phyloP scores from a whole-genome alignment of 106 monocot genomes.

The Dactylorhiza incarnata region DNA sequence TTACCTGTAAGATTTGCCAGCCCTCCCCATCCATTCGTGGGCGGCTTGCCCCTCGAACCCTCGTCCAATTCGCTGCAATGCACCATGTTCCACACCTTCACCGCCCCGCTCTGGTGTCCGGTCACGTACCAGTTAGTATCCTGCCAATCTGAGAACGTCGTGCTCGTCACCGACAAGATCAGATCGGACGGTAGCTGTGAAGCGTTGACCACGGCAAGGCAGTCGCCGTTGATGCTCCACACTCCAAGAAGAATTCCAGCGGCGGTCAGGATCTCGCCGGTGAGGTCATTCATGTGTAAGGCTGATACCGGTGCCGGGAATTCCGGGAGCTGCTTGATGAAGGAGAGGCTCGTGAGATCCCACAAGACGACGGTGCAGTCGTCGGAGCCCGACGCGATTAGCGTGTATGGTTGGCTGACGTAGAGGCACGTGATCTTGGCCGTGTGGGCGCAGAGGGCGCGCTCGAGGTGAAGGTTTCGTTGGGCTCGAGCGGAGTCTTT shows the following conservation, averaged over 20 bases:
- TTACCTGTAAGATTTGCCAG: slow-evolving; percentile 20
- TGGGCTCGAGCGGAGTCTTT: slow-evolving; percentile 37
- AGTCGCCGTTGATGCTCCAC: slow-evolving; percentile 96
- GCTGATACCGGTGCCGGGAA: slow-evolving; percentile 79
- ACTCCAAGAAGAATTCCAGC: slow-evolving; percentile 75
- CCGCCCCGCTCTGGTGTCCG: slow-evolving; percentile 93
- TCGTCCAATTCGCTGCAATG: slow-evolving; percentile 42
- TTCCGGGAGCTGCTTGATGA: slow-evolving; percentile 80
- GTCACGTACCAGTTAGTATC: slow-evolving; percentile 93
- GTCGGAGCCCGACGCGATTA: slow-evolving; percentile 80
- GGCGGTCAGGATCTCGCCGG: slow-evolving; percentile 83
- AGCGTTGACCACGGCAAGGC: slow-evolving; percentile 80
- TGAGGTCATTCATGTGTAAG: slow-evolving; percentile 83
- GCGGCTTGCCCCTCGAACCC: slow-evolving; percentile 21
- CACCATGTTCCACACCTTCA: slow-evolving; percentile 98
- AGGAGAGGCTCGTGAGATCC: slow-evolving; percentile 65
- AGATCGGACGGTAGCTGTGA: slow-evolving; percentile 92
- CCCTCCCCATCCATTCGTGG: slow-evolving; percentile 14
- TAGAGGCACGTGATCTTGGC: slow-evolving; percentile 73
- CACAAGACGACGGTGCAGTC: slow-evolving; percentile 89
- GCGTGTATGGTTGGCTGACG: slow-evolving; percentile 78
- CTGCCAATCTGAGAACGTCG: slow-evolving; percentile 70
- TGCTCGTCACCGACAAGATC: slow-evolving; percentile 58
- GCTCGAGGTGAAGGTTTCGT: slow-evolving; percentile 33
- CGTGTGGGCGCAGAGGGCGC: slow-evolving; percentile 74